These are phyloP conservation scores for Saturnispora galanensis DNA, from an alignment of 805 yeast species.

Conservation along the genomic window DNA sequence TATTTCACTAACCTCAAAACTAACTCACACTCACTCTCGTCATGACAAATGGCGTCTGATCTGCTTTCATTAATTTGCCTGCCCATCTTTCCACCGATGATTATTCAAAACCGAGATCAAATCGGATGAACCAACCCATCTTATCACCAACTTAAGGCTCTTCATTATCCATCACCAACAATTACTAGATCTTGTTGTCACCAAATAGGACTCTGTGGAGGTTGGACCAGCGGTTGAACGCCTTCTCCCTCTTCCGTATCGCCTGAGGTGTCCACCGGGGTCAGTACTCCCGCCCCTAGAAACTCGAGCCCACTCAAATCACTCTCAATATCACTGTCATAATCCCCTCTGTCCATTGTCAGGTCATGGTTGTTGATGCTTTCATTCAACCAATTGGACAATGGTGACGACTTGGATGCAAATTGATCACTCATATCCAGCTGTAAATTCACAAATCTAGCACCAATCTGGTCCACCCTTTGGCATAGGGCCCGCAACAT, in stretches of 20 bases:
- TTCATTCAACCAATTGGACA: conserved; percentile 28
- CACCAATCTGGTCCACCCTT: conserved; percentile 43
- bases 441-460: conserved; percentile 65
- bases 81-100: no score
- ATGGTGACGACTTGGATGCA: conserved; percentile 73
- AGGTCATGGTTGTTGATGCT: not conserved
- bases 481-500: conserved; percentile 55
- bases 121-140: no score
- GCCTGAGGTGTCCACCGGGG: not conserved
- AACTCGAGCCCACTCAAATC: not conserved
- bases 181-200: not conserved
- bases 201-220: conserved; percentile 6
- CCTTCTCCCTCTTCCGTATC: conserved; percentile 3
- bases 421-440: conserved; percentile 72
- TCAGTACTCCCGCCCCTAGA: not conserved
- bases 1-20: no score
- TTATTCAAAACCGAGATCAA: no score
- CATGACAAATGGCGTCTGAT: no score
- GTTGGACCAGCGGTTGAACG: not conserved
- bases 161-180: no score
- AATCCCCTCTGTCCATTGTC: not conserved
- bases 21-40: no score
- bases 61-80: no score
- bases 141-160: no score
- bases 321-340: not conserved